phyloP scores from a whole-genome alignment of 495 filamentous ascomycete species.

The Penicillium salamii region DNA sequence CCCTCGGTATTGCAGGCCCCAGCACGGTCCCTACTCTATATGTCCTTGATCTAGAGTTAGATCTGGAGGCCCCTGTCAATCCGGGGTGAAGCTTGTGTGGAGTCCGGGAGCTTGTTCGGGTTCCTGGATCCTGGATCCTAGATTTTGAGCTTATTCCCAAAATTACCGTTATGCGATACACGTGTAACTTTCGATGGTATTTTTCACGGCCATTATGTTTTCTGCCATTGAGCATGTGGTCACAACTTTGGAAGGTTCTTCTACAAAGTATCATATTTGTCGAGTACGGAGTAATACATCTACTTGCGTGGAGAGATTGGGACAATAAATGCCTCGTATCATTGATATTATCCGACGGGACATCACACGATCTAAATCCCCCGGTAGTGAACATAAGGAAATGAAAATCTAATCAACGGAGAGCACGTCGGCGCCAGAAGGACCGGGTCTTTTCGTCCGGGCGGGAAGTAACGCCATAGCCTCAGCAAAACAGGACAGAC shows the following conservation, averaged over 20 bases:
- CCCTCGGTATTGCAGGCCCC: slow-evolving; percentile 5
- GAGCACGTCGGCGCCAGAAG: slow-evolving; percentile 28
- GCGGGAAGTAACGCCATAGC: slow-evolving; percentile 32
- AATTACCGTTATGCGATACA: slow-evolving; percentile 3
- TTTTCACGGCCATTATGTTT: slow-evolving; percentile 1
- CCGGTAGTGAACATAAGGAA: slow-evolving; percentile 28
- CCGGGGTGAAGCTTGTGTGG: slow-evolving; percentile 31
- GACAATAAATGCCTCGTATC: slow-evolving; percentile 17
- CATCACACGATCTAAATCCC: slow-evolving; percentile 29
- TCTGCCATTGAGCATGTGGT: background rate
- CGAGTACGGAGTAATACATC: too few relatives aligned
- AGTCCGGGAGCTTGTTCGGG: slow-evolving; percentile 9
- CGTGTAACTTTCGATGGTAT: background rate
- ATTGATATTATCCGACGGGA: slow-evolving; percentile 35
- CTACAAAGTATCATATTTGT: too few relatives aligned
- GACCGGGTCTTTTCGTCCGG: slow-evolving; percentile 30
- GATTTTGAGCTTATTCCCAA: slow-evolving; percentile 7
- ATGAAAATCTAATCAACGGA: slow-evolving; percentile 29
- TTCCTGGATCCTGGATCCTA: background rate
- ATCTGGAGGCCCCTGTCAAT: slow-evolving; percentile 11
- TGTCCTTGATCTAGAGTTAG: background rate
- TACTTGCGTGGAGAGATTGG: too few relatives aligned
- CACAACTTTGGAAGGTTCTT: too few relatives aligned
- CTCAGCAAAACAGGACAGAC: slow-evolving; percentile 24
- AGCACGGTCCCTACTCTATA: slow-evolving; percentile 27